phyloP scores from a whole-genome alignment of 2,329 filamentous ascomycete genomes.

The Paraconiothyrium brasiliense region DNA sequence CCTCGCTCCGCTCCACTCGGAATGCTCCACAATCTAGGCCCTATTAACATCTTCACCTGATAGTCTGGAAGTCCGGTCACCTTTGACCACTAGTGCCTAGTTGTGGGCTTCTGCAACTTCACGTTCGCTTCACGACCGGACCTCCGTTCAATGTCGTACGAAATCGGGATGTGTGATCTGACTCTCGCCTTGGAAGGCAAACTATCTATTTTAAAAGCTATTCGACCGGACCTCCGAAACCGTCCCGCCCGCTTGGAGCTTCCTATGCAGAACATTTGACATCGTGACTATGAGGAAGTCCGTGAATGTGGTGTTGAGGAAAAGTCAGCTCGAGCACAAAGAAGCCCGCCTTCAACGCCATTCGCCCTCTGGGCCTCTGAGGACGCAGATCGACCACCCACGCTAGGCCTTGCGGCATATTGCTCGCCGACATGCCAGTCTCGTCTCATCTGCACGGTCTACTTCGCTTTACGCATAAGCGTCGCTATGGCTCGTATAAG shows the following conservation, averaged over 20 bases:
- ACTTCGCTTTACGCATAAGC: neutral
- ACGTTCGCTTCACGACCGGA: too few relatives aligned
- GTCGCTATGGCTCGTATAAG: neutral
- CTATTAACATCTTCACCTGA: neutral
- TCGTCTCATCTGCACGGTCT: neutral
- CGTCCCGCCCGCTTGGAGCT: too few relatives aligned
- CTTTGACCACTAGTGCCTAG: neutral
- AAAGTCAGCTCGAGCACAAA: neutral
- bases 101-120: neutral
- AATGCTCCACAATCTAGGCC: neutral
- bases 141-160: too few relatives aligned
- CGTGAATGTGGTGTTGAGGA: neutral
- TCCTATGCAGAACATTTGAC: too few relatives aligned
- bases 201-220: too few relatives aligned
- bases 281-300: too few relatives aligned
- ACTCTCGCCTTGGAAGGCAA: too few relatives aligned
- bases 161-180: too few relatives aligned
- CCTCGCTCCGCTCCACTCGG: slow-evolving; percentile 3
- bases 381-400: neutral
- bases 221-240: too few relatives aligned
- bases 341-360: neutral
- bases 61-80: neutral
- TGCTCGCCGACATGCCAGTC: slow-evolving; percentile 1
- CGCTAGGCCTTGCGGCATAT: neutral
- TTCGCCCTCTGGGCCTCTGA: neutral